Evolutionary conservation across 2,329 filamentous ascomycete species (phyloP), one percentile per base, ranked within the genome.

Genomic region (Aspergillus jensenii): DNA sequence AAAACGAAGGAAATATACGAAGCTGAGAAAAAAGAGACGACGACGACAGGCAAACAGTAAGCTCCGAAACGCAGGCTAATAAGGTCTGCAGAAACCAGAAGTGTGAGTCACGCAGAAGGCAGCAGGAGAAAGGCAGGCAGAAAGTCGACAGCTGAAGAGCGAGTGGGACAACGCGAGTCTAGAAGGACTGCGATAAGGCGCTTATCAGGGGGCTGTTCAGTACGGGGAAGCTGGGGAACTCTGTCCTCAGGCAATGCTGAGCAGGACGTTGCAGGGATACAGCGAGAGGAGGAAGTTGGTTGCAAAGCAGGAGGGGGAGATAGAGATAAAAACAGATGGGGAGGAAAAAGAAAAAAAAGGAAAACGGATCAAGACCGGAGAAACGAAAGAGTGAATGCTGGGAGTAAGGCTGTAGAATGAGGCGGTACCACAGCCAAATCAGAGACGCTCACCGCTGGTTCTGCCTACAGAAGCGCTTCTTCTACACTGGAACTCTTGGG

Each of bases 371-470:
- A 25, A 56, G 37, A 23, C 40, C 50, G 48, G n/a, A 41, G 43
- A 56, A 55, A 56, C 40, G 49, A 39, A 40, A 39, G 43, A 56
- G 37, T 53, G 50, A 59, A 59, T 56, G 56, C 39, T 40, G 47
- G 60, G 63, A 53, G 40, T 45, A 43, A 47, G 41, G 40, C 45
- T 54, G 50, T 33, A 59, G 51, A 60, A 64, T 64, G 62, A 64
- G 62, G 62, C 62, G 62, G 62, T 58, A 64, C 60, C 58, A 62
- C 62, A 61, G 62, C 60, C 60, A 64, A 59, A 62, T 62, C 61
- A 62, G 58, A 59, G 50, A 46, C 54, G 47, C 58, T 64, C 62
- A 64, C 62, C 62, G 62, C 62, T 61, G 60, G 58, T 62, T 61
- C 46, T 45, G 35, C 52, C 46, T 51, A 45, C 39, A 51, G 21